Base-by-base conservation (phyloP, 2,329 filamentous ascomycete species). In the Talaromyces sp. region DNA sequence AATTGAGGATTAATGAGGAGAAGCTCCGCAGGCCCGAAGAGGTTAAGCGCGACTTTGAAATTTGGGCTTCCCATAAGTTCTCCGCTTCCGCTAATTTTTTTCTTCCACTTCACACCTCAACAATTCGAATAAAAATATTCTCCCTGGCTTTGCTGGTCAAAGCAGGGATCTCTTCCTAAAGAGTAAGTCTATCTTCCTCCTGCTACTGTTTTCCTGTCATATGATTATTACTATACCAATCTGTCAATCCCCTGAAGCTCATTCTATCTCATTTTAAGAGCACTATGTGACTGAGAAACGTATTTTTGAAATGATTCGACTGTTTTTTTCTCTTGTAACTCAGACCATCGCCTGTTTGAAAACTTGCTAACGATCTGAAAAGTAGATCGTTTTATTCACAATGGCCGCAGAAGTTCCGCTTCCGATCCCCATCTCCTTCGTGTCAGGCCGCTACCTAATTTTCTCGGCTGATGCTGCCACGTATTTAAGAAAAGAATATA, bases 391-490 rank as follows among this genome's bases (percentile, higher is more conserved):
- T 35, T 7, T 50, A 39, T 35, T 37, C 58, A 66, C 31, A 67
- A 79, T 78, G 74, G 75, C 74, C 59, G 71, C 72, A 47, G 69
- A 72, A 57, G 79, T 78, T 56, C 70, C 73, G 25, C 83, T 87
- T 71, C 87, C 86, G 11, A 85, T 97, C 68, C 88, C 92, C 67
- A 95, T 98, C 73, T 94, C 91, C 69, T 84, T 86, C 74, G 87
- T 97, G 67, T 88, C 88, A 56, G 88, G 89, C 70, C 89, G 91
- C 69, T 97, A 94, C 81, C 87, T 97, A 67, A 83, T 99, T 70
- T 98, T 97, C 82, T 92, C 96, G 75, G 87, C 92, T 72, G 87
- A 93, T 74, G 87, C 89, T 69, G 90, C 93, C 67, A 88, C 90
- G 71, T 86, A 89, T 75, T 83, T 97, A 68, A 90, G 95, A 69